Percentiles rank a stretch among this genome's conserved stretches.
Conservation (phyloP, 192 early-diverging fungal species). For the Coemansia sp. region DNA sequence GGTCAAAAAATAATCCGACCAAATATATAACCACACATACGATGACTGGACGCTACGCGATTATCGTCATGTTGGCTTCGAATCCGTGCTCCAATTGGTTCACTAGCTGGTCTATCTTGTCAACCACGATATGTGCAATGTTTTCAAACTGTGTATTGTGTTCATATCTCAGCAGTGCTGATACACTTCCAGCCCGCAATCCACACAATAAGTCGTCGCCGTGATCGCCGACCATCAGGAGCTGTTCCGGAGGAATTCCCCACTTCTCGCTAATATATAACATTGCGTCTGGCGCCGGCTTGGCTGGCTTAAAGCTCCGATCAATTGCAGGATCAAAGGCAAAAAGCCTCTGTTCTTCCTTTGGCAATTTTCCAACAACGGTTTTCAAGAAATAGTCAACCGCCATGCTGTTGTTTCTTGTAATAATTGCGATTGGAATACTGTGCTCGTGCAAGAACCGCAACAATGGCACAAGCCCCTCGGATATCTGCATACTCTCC, state of each 20-base stretch:
- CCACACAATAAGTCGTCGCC: slow-evolving; percentile 57
- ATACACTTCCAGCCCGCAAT: slow-evolving; percentile 42
- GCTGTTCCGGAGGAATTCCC: slow-evolving; percentile 45
- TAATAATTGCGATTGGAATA: slow-evolving; percentile 52
- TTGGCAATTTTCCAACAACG: slow-evolving; percentile 26
- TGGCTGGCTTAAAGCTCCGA: slow-evolving; percentile 50
- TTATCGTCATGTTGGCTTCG: slow-evolving; percentile 27
- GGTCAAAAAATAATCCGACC: too few relatives aligned
- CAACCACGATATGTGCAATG: slow-evolving; percentile 45
- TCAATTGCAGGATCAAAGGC: slow-evolving; percentile 50
- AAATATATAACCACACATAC: too few relatives aligned
- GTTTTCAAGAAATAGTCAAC: slow-evolving; percentile 52
- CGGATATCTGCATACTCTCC: slow-evolving; percentile 43
- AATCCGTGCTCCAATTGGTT: slow-evolving; percentile 28
- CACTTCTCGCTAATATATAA: slow-evolving; percentile 44
- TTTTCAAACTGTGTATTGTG: slow-evolving; percentile 35
- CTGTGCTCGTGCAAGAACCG: slow-evolving; percentile 34
- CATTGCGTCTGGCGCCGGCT: slow-evolving; percentile 51
- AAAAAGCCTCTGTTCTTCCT: slow-evolving; percentile 34
- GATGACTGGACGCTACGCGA: neutral
- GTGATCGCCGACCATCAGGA: slow-evolving; percentile 59
- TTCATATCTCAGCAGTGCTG: slow-evolving; percentile 44
- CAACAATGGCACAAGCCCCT: slow-evolving; percentile 45
- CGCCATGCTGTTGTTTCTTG: slow-evolving; percentile 48
- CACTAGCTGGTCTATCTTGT: slow-evolving; percentile 38